Evolutionary conservation across 352 stramenopile species (phyloP), one percentile per base, ranked within the genome.

Genomic region (Aphanomyces cochlioides): DNA sequence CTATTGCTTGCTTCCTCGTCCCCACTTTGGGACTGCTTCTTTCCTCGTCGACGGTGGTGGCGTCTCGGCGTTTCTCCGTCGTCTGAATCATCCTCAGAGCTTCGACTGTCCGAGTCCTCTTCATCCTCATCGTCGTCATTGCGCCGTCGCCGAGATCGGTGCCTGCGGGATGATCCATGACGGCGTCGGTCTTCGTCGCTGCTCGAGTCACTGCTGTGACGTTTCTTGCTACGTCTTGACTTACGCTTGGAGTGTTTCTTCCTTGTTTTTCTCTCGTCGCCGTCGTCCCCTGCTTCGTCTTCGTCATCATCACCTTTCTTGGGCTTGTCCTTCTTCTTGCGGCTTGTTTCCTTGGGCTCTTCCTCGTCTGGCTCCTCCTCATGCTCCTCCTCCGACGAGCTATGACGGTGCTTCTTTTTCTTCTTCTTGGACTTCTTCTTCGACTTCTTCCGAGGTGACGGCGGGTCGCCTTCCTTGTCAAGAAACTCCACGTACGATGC

Each of bases 401-500:
- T 37, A 41, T 37, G 39, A 19, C 54, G 7, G 6, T 75, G 69
- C 34, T 67, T 70, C 12, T 78, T 73, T 5, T 84, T 85, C 61
- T 88, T 84, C 15, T 79, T 72, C 12, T 83, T 82, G 66, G 84
- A 84, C 60, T 89, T 87, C 65, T 80, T 75, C 73, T 36, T 43
- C 60, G 2, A 60, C 73, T n/a, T 45, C 50, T 34, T 78, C 65
- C 12, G 21, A 72, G 15, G 47, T 70, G 5, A 67, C 63, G 6
- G 45, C 50, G 43, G 74, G 54, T 5, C 38, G 41, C 8, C 47
- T 60, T 59, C 56, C 13, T 78, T 73, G 58, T 90, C 85, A 1
- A 93, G 76, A 48, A 95, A 93, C 72, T 93, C 87, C 66, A 95
- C 80, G 60, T 92, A 92, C 6, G 85, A 93, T 7, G 85, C 90